A percentile compares a stretch with the other conserved stretches of the same genome.
phyloP scores from a whole-genome alignment of 805 yeast genomes.

The Starmerella vitae region DNA sequence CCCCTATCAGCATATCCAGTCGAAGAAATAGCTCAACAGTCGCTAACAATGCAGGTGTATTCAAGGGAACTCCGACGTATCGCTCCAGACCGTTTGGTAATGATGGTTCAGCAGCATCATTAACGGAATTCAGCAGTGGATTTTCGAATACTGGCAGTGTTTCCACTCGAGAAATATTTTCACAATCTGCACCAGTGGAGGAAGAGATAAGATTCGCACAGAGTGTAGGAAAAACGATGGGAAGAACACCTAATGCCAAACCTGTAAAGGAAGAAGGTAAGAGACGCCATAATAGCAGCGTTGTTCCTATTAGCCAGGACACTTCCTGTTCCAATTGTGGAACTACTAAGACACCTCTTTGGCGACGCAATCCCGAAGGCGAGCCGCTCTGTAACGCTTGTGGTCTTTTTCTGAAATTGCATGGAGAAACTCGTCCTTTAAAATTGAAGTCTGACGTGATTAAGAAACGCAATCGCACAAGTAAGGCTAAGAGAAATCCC shows the following conservation, averaged over 20 bases:
- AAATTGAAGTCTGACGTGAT: constrained; percentile 90
- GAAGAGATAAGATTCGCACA: no score
- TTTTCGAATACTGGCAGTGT: no score
- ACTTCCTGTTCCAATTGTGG: constrained; percentile 70
- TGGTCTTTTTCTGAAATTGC: constrained; percentile 81
- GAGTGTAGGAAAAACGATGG: background rate
- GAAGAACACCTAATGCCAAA: background rate
- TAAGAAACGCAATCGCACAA: constrained; percentile 67
- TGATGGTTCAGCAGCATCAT: constrained; percentile 4
- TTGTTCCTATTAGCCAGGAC: background rate
- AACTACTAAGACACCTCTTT: constrained; percentile 83
- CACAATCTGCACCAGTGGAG: constrained; percentile 3
- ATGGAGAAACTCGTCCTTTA: constrained; percentile 89
- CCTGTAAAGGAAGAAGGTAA: background rate
- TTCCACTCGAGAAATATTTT: no score
- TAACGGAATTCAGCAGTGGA: no score
- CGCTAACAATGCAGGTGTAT: constrained; percentile 13
- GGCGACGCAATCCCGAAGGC: constrained; percentile 92
- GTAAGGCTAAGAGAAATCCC: constrained; percentile 1
- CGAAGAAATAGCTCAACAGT: constrained; percentile 3
- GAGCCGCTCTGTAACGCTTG: constrained; percentile 94
- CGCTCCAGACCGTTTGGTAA: constrained; percentile 13
- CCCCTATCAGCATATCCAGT: constrained; percentile 13
- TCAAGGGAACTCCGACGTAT: constrained; percentile 15
- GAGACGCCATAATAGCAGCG: background rate